Percentiles rank a stretch among this genome's conserved stretches.
phyloP scores from a whole-genome alignment of 371 early-diverging fungal genomes.

The Chytridium lagenaria region DNA sequence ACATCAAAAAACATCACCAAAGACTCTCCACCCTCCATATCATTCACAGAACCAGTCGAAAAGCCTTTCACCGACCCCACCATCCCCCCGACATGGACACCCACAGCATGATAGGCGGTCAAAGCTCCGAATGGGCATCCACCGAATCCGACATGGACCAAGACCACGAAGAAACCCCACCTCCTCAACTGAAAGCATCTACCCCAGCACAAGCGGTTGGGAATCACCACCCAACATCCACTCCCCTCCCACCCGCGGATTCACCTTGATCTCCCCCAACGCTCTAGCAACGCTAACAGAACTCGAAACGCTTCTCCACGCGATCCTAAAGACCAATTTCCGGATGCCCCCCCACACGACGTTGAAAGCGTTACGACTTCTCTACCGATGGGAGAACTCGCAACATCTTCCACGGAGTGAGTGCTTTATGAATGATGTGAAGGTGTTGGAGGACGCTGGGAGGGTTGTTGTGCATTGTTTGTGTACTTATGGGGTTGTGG shows the following conservation, averaged over 20 bases:
- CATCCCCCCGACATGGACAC: background rate
- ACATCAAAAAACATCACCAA: no score
- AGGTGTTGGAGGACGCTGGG: constrained; percentile 5
- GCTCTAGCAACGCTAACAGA: constrained; percentile 1
- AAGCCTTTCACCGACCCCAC: background rate
- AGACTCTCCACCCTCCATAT: no score
- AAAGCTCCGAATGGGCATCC: background rate
- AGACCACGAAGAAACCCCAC: background rate
- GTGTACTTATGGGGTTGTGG: constrained; percentile 16
- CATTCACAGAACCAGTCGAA: no score
- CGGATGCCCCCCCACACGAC: background rate
- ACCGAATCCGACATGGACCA: background rate
- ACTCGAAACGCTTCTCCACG: constrained; percentile 1
- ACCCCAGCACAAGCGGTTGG: background rate
- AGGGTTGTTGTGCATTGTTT: background rate
- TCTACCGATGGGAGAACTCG: constrained; percentile 18
- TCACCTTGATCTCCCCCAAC: background rate
- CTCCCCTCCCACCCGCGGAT: background rate
- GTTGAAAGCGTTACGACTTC: background rate
- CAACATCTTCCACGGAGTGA: background rate
- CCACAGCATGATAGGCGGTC: background rate
- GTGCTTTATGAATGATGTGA: background rate
- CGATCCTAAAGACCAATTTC: background rate
- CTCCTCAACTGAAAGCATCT: background rate
- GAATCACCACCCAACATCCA: background rate